phyloP scores from a whole-genome alignment of 768 basidiomycete genomes.

The Lepiota brunneoincarnata region DNA sequence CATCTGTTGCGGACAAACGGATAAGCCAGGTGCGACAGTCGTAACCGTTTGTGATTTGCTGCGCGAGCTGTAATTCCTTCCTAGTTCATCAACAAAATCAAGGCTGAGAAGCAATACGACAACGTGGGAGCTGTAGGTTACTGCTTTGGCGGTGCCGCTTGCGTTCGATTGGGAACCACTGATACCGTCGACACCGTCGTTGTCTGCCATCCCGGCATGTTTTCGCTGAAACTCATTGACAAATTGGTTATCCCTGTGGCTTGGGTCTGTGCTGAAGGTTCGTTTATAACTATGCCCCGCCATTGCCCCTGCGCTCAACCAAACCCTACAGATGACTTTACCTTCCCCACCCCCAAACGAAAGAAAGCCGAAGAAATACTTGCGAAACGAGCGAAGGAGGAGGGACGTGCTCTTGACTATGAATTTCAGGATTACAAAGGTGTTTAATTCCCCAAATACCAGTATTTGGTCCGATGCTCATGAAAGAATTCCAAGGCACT shows the following conservation, averaged over 20 bases:
- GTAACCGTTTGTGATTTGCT: not conserved
- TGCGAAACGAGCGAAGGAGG: conserved; percentile 29
- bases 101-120: conserved; percentile 35
- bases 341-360: conserved; percentile 28
- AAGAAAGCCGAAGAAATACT: conserved; percentile 34
- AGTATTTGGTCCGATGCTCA: not conserved
- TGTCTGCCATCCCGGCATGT: conserved; percentile 38
- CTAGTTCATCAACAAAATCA: conserved; percentile 33
- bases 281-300: not conserved
- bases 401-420: conserved; percentile 36
- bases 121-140: conserved; percentile 43
- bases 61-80: not conserved
- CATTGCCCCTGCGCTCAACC: not conserved
- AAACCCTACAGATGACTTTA: conserved; percentile 32
- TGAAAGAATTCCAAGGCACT: conserved; percentile 28
- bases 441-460: conserved; percentile 13
- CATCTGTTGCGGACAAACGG: conserved; percentile 27
- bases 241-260: conserved; percentile 35
- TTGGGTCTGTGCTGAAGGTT: conserved; percentile 43
- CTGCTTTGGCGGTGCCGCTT: conserved; percentile 40
- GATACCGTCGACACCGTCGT: conserved; percentile 36
- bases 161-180: conserved; percentile 34
- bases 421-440: conserved; percentile 47
- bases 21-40: conserved; percentile 17
- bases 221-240: conserved; percentile 30